Conservation (phyloP, 2,329 filamentous ascomycete genomes). For the Penicillium sp. region DNA sequence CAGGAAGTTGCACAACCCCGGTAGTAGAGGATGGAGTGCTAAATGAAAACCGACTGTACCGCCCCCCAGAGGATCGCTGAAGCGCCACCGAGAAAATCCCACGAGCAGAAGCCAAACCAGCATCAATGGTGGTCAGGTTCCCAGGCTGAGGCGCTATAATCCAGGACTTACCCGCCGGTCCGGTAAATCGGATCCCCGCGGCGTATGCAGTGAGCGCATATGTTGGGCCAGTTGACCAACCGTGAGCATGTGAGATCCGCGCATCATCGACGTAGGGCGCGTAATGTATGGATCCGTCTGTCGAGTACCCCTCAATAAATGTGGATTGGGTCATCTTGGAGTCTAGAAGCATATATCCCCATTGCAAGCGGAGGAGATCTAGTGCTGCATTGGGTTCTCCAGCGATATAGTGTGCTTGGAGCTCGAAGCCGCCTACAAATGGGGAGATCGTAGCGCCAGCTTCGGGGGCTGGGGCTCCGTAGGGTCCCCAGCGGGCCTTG, state of each 20-base stretch:
- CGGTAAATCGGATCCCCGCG: conserved; percentile 43
- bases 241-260: conserved; percentile 51
- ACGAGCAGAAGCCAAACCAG: neutral
- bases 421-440: conserved; percentile 45
- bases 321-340: conserved; percentile 55
- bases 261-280: conserved; percentile 52
- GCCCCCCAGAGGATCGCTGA: conserved; percentile 2
- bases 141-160: conserved; percentile 5
- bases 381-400: conserved; percentile 39
- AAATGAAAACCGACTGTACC: neutral
- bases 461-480: conserved; percentile 49
- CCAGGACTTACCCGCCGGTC: conserved; percentile 28
- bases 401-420: conserved; percentile 45
- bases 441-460: conserved; percentile 42
- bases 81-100: conserved; percentile 2
- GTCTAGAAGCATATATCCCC: conserved; percentile 59
- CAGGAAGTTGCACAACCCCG: conserved; percentile 8
- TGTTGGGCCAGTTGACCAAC: conserved; percentile 54
- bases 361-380: conserved; percentile 48
- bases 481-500: conserved; percentile 43
- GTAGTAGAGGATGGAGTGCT: neutral
- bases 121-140: conserved; percentile 6
- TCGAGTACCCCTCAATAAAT: conserved; percentile 54
- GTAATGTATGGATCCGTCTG: conserved; percentile 49
- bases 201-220: conserved; percentile 43